phyloP scores from a whole-genome alignment of 2,329 filamentous ascomycete species.

The Sporothrix humicola region DNA sequence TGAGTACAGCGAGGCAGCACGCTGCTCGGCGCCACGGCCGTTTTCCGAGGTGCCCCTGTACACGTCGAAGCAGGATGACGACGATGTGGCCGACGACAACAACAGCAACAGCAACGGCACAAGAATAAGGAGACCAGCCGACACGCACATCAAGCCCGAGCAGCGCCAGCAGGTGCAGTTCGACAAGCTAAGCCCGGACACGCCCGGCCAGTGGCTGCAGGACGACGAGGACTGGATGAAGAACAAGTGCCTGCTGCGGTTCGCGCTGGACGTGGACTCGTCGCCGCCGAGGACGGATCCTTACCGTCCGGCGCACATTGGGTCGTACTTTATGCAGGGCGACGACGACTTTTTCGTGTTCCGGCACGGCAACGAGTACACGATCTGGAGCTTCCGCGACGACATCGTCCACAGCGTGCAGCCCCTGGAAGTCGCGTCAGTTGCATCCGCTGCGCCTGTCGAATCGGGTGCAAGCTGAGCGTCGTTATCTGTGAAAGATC shows the following conservation, averaged over 20 bases:
- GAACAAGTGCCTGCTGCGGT: constrained; percentile 34
- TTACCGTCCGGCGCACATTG: constrained; percentile 29
- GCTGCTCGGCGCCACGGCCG: neutral
- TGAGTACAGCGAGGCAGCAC: constrained; percentile 27
- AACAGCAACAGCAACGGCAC: neutral
- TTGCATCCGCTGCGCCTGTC: neutral
- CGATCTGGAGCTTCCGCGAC: constrained; percentile 37
- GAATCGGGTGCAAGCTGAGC: neutral
- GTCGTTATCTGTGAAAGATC: neutral
- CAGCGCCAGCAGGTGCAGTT: constrained; percentile 23
- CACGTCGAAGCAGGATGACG: constrained; percentile 4
- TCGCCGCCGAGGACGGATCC: neutral
- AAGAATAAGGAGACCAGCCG: no score
- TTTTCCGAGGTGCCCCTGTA: constrained; percentile 36
- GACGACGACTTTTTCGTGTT: constrained; percentile 38
- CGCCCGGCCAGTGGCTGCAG: constrained; percentile 32
- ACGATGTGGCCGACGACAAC: neutral
- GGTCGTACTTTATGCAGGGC: constrained; percentile 33
- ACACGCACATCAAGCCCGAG: constrained; percentile 15
- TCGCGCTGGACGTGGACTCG: constrained; percentile 36
- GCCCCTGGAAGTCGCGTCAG: neutral
- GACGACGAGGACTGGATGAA: constrained; percentile 35
- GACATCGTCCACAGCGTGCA: constrained; percentile 8
- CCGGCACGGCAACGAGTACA: constrained; percentile 33
- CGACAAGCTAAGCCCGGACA: constrained; percentile 27